Evolutionary conservation across 192 early-diverging fungal species (phyloP).

Genomic region (Physocladia obscura): DNA sequence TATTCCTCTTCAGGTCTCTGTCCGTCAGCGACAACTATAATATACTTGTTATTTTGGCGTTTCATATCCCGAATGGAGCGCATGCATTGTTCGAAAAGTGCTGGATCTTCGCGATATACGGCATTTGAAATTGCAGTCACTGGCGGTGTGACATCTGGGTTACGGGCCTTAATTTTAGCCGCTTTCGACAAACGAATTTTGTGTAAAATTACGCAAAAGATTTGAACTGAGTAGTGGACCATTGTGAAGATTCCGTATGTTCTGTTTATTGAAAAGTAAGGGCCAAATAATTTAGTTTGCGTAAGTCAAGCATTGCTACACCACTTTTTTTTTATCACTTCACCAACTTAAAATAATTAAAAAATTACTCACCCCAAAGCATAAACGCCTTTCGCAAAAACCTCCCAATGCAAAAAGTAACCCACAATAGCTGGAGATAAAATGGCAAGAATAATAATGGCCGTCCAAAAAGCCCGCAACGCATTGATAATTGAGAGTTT

Average conservation of each 20-base stretch:
- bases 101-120: conserved; percentile 36
- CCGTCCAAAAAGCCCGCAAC: neutral
- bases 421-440: neutral
- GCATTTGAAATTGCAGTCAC: conserved; percentile 27
- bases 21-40: conserved; percentile 35
- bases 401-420: neutral
- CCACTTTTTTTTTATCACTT: neutral
- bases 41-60: conserved; percentile 28
- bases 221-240: conserved; percentile 14
- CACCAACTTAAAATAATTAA: neutral
- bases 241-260: conserved; percentile 19
- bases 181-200: neutral
- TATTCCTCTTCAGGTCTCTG: conserved; percentile 33
- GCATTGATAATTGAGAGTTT: neutral
- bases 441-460: neutral
- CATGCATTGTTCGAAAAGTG: conserved; percentile 25
- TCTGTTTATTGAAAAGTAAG: no score
- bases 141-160: neutral
- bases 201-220: conserved; percentile 4
- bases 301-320: no score
- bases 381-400: neutral
- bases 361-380: neutral
- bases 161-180: neutral
- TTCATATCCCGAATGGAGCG: conserved; percentile 22
- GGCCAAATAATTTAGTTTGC: no score